A percentile compares a stretch with the other conserved stretches of the same genome.
Evolutionary conservation across 495 filamentous ascomycete species (phyloP).

Genomic region (Lasiosphaeria miniovina): DNA sequence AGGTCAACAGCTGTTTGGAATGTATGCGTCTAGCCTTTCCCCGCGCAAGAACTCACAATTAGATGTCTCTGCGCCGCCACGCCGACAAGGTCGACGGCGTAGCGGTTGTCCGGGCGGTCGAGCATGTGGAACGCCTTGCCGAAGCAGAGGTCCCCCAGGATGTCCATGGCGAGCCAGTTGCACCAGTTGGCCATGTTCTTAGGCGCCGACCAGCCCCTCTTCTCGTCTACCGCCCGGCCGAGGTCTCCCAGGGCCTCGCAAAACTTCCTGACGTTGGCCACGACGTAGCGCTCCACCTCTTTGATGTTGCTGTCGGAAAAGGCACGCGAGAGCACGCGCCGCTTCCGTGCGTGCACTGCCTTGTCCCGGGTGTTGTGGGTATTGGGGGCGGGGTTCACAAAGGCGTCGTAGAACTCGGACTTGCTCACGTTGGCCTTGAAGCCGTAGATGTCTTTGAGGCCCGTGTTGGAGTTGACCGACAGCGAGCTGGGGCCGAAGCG

Average conservation of each 20-base stretch:
- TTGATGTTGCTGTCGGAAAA: slow-evolving; percentile 59
- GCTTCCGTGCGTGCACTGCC: slow-evolving; percentile 58
- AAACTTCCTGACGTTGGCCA: slow-evolving; percentile 50
- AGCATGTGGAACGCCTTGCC: slow-evolving; percentile 73
- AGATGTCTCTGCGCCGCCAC: slow-evolving; percentile 55
- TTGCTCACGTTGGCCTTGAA: slow-evolving; percentile 61
- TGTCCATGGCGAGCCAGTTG: slow-evolving; percentile 68
- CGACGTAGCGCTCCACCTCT: slow-evolving; percentile 56
- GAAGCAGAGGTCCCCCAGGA: slow-evolving; percentile 69
- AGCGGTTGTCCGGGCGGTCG: slow-evolving; percentile 55
- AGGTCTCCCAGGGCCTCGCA: slow-evolving; percentile 46
- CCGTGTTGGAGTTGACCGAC: slow-evolving; percentile 55
- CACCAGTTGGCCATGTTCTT: slow-evolving; percentile 61
- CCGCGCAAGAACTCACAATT: slow-evolving; percentile 41
- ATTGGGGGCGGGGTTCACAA: slow-evolving; percentile 57
- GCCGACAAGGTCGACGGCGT: slow-evolving; percentile 55
- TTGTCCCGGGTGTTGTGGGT: slow-evolving; percentile 61
- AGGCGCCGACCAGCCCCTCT: slow-evolving; percentile 42
- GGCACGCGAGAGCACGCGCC: slow-evolving; percentile 60
- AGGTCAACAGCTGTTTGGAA: background rate
- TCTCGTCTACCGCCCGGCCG: slow-evolving; percentile 33
- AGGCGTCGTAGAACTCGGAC: slow-evolving; percentile 61
- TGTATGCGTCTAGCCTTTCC: too few relatives aligned
- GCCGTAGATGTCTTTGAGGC: slow-evolving; percentile 61
- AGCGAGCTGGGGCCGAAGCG: slow-evolving; percentile 61